A percentile compares a stretch with the other conserved stretches of the same genome.
Evolutionary conservation across 108 stramenopile genomes (phyloP).

Genomic region (Thalassiosira profunda): DNA sequence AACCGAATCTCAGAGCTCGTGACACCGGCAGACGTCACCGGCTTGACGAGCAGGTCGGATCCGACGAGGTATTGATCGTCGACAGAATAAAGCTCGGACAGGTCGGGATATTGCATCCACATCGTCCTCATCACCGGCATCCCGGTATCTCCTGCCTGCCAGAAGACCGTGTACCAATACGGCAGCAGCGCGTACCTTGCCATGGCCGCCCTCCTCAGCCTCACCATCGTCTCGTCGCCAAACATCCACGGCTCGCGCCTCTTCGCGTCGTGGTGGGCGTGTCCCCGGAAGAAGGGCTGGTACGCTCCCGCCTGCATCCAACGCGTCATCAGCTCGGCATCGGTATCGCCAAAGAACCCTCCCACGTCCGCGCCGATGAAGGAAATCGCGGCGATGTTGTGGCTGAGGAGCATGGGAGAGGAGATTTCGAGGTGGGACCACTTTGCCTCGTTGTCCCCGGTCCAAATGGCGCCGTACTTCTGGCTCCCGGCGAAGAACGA

Average conservation of each 20-base stretch:
- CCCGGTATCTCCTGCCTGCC: constrained; percentile 81
- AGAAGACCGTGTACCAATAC: constrained; percentile 97
- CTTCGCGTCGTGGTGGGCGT: constrained; percentile 99
- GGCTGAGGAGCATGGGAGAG: constrained; percentile 95
- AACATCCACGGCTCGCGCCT: constrained; percentile 98
- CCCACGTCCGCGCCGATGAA: constrained; percentile 99
- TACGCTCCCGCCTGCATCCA: constrained; percentile 99
- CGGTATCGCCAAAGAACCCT: constrained; percentile 98
- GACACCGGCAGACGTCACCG: constrained; percentile 89
- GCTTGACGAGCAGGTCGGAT: constrained; percentile 97
- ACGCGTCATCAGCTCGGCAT: constrained; percentile 97
- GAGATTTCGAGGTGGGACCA: constrained; percentile 96
- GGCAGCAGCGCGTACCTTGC: constrained; percentile 97
- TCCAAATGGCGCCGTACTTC: constrained; percentile 98
- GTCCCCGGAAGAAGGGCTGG: constrained; percentile 99
- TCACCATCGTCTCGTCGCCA: constrained; percentile 90
- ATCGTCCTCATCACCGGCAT: constrained; percentile 99
- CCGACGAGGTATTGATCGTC: constrained; percentile 97
- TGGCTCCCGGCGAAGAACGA: constrained; percentile 98
- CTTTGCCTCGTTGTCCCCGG: constrained; percentile 97
- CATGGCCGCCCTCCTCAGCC: constrained; percentile 89
- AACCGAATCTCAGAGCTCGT: constrained; percentile 78
- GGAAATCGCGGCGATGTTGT: constrained; percentile 92
- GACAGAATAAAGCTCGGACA: constrained; percentile 58
- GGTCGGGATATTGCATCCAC: constrained; percentile 94